These are phyloP conservation scores for Puccinia horiana DNA, from an alignment of 1,284 basidiomycete genomes.

Conservation along the genomic window DNA sequence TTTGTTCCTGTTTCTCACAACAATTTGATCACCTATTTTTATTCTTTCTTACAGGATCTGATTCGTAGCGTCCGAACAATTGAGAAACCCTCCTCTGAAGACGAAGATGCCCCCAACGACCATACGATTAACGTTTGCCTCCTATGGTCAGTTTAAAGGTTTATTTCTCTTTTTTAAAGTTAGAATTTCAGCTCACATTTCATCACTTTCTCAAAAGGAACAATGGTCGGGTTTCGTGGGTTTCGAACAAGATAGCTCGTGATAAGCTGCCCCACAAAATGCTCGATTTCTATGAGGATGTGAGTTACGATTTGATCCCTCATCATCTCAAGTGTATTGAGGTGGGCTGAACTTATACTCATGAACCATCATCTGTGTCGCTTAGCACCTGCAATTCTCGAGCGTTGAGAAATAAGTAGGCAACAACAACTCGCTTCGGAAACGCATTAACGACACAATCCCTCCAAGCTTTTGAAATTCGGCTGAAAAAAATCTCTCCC, in stretches of 20 bases:
- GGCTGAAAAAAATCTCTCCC: no score
- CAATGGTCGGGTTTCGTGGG: background rate
- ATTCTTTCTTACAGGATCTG: background rate
- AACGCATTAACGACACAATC: no score
- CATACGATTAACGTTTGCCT: constrained; percentile 17
- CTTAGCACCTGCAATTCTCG: no score
- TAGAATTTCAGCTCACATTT: background rate
- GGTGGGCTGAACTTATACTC: no score
- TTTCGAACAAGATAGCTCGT: constrained; percentile 18
- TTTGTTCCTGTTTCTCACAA: background rate
- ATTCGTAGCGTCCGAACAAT: constrained; percentile 23
- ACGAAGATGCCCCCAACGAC: background rate
- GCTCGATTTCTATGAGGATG: constrained; percentile 43
- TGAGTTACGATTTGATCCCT: background rate
- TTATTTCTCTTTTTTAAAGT: background rate
- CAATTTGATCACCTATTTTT: background rate
- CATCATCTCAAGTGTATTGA: no score
- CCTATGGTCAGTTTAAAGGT: background rate
- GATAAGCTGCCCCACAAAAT: constrained; percentile 21
- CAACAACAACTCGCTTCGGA: no score
- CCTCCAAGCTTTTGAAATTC: no score
- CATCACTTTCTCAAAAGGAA: background rate
- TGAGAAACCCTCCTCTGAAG: background rate
- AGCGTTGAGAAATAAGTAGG: no score
- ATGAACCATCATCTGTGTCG: no score